Base-by-base conservation (phyloP, 306 rosid genomes). In the Rosa persica region DNA sequence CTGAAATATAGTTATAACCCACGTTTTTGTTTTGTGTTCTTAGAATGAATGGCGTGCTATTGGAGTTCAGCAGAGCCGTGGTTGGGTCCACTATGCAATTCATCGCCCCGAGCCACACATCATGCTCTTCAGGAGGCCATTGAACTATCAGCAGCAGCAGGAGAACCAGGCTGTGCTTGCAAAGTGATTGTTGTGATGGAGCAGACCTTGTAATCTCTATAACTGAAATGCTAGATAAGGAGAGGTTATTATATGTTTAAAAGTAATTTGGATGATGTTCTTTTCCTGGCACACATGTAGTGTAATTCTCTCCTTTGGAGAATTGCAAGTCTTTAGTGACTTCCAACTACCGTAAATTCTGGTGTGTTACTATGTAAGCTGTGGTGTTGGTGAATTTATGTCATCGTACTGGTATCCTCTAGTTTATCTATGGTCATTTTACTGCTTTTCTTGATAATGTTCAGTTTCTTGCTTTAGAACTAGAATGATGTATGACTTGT, bases 31-130 rank as follows among this genome's bases (percentile, higher is more conserved):
- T 3, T 27, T 76, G 61, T 22, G 22, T 12, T 72, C 79, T 51
- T 71, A 94, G 98, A 94, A 86, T 40, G 97, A 92, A 72, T 94
- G 98, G 95, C 92, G 98, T 6, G 97, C 97, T 12, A 88, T 94
- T 57, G 97, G 97, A 54, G 97, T 94, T 58, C 97, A 94, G 93
- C 98, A 94, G 89, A 94, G 97, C 78, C 97, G 97, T 27, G 97
- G 98, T 5, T 94, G 98, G 98, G 97, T 94, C 73, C 98, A 94
- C 52, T 92, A 90, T 60, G 97, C 97, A 5, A 89, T 94, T 79
- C 98, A 94, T 62, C 97, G 95, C 49, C 97, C 97, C 0, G 97
- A 94, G 89, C 98, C 97, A 67, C 97, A 92, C 86, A 92, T 94
- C 67, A 92, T 94, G 98, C 97, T 94, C 27, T 94, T 94, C 88